Conservation (phyloP, 495 filamentous ascomycete species). For the Aspergillus mulundensis region DNA sequence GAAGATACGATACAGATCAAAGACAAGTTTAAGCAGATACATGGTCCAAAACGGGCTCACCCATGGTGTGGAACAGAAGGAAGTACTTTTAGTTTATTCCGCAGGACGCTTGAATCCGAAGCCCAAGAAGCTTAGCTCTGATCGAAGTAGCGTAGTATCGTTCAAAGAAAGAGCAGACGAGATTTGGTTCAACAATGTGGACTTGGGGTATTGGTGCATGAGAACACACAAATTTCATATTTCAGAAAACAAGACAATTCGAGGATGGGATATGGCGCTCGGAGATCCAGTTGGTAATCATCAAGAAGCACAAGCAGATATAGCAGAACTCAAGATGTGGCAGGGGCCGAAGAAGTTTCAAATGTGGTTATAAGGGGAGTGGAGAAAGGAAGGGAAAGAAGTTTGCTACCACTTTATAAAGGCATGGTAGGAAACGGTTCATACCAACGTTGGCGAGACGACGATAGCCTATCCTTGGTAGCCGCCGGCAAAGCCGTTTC, state of each 20-base stretch:
- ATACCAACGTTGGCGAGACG: conserved; percentile 8
- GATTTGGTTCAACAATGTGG: conserved; percentile 40
- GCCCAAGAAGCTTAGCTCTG: conserved; percentile 34
- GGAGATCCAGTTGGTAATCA: conserved; percentile 40
- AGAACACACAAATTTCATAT: conserved; percentile 45
- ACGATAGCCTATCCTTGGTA: conserved; percentile 45
- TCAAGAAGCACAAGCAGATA: conserved; percentile 20
- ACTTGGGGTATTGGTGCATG: conserved; percentile 48
- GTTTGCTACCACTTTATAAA: background rate
- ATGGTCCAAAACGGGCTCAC: conserved; percentile 23
- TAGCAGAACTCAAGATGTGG: conserved; percentile 8
- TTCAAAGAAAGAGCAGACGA: conserved; percentile 28
- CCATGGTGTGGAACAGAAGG: conserved; percentile 25
- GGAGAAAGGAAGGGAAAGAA: conserved; percentile 12
- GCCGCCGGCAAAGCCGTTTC: conserved; percentile 48
- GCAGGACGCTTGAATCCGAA: conserved; percentile 35
- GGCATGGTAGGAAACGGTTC: background rate
- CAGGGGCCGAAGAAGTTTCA: conserved; percentile 8
- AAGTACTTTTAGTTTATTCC: conserved; percentile 42
- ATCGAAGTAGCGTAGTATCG: conserved; percentile 31
- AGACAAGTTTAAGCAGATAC: conserved; percentile 25
- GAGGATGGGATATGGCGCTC: conserved; percentile 37
- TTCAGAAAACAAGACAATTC: conserved; percentile 41
- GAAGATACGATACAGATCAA: conserved; percentile 31
- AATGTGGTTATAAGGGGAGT: conserved; percentile 11